Base-by-base conservation (phyloP, 768 basidiomycete species). In the Cyclocybe aegerita region DNA sequence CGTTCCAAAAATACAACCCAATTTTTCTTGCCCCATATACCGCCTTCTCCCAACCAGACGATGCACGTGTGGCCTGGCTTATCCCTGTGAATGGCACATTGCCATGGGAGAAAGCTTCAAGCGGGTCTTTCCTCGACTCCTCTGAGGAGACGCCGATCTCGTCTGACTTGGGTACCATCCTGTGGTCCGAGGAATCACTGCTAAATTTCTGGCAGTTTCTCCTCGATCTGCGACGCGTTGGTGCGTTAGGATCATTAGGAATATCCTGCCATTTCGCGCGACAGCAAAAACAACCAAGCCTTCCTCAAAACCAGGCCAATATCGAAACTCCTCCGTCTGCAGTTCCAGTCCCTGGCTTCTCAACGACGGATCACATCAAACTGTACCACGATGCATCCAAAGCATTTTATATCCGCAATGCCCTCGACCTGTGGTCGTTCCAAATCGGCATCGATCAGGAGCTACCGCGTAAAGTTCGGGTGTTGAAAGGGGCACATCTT, bases 301-400 rank as follows among this genome's bases (percentile, higher is more conserved):
- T 43, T 17, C 32, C 31, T 38, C 16, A 7, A 33, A 35, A 12
- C 16, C 48, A 32, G 36, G 23, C 38, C 17, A 15, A 42, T 4
- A 23, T 10, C 16, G 10, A 16, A 32, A 17, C 38, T 33, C 39
- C 31, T 38, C 52, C 44, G 34, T 23, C 23, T 23, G 23, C 35
- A 37, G n/a, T 43, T n/a, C 37, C 39, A n/a, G 7, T 36, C 7
- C 16, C 32, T 49, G 44, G 30, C 59, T 59, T 14, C 48, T 77
- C 43, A 34, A 49, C 50, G 7, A 59, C 69, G 39, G 82, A 85
- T 57, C 70, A 79, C 56, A 76, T 85, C 68, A 83, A 81, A 61
- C 63, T 85, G 32, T 83, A 82, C 61, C 82, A 83, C 57, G 81
- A 83, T 54, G 71, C 75, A 30, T 53, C 61, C 34, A 68, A 72